A percentile compares a stretch with the other conserved stretches of the same genome.
Evolutionary conservation across 1,284 basidiomycete species (phyloP).

Genomic region (Ceratobasidium theobromae): DNA sequence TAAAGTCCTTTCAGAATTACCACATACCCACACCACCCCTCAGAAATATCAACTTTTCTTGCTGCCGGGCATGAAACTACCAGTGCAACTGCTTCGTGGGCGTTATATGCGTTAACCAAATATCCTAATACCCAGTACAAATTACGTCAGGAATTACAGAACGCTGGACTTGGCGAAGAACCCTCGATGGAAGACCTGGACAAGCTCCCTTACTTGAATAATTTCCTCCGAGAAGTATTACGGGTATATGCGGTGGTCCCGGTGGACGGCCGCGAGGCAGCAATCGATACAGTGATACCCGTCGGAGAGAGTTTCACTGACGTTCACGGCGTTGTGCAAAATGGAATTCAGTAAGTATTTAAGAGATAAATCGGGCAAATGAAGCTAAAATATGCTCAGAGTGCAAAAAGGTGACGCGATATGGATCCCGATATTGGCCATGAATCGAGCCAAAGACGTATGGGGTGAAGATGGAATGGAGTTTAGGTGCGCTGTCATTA

Average conservation of each 20-base stretch:
- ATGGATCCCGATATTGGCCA: conserved; percentile 51
- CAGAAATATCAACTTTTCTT: conserved; percentile 36
- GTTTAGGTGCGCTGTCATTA: conserved; percentile 34
- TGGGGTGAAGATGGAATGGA: conserved; percentile 58
- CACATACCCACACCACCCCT: neutral
- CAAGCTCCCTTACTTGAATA: conserved; percentile 44
- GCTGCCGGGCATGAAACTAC: conserved; percentile 69
- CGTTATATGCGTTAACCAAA: conserved; percentile 62
- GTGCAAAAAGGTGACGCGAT: conserved; percentile 51
- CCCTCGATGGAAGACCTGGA: conserved; percentile 47
- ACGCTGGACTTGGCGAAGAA: conserved; percentile 45
- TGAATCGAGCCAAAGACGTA: conserved; percentile 52
- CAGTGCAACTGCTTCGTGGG: conserved; percentile 57
- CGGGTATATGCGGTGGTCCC: conserved; percentile 39
- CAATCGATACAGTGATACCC: conserved; percentile 43
- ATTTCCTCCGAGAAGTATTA: conserved; percentile 43
- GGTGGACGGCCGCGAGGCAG: conserved; percentile 37
- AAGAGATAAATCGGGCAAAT: neutral
- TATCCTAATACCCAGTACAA: conserved; percentile 59
- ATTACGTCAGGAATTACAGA: conserved; percentile 67
- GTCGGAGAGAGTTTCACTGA: conserved; percentile 47
- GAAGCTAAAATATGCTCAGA: conserved; percentile 37
- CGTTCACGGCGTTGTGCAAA: conserved; percentile 45
- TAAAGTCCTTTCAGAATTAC: conserved; percentile 38
- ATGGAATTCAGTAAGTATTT: conserved; percentile 43